These are phyloP conservation scores for Oryza longistaminata DNA, from an alignment of 176 grass and related monocot species.

Conservation along the genomic window DNA sequence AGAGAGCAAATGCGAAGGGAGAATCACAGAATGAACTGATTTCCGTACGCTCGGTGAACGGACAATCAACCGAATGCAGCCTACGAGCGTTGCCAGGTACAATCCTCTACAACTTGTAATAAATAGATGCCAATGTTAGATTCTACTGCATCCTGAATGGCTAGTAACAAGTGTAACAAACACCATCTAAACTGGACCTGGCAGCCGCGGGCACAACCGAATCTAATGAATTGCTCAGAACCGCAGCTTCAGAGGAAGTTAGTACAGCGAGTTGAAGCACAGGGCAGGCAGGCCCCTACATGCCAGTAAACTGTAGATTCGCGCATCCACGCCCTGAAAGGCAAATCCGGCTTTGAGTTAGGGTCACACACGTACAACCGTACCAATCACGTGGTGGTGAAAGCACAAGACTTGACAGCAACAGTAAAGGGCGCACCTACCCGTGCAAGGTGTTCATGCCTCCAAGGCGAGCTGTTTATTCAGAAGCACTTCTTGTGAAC, in stretches of 20 bases:
- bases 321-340: background rate
- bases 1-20: background rate
- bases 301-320: background rate
- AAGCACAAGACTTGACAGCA: background rate
- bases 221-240: background rate
- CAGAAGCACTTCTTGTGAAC: conserved; percentile 97
- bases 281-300: background rate
- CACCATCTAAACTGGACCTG: conserved; percentile 4
- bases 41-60: background rate
- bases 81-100: background rate
- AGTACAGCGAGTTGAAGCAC: background rate
- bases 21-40: background rate
- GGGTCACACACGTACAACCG: background rate
- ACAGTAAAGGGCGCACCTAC: background rate
- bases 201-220: background rate
- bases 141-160: conserved; percentile 22
- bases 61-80: background rate
- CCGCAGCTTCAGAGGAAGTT: background rate
- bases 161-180: background rate
- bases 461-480: background rate
- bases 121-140: conserved; percentile 8
- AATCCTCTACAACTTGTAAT: background rate
- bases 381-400: background rate
- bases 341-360: background rate
- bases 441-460: background rate